Percentiles rank a stretch among this genome's conserved stretches.
phyloP scores from a whole-genome alignment of 139 green algal genomes.

The Chlorella sp. region DNA sequence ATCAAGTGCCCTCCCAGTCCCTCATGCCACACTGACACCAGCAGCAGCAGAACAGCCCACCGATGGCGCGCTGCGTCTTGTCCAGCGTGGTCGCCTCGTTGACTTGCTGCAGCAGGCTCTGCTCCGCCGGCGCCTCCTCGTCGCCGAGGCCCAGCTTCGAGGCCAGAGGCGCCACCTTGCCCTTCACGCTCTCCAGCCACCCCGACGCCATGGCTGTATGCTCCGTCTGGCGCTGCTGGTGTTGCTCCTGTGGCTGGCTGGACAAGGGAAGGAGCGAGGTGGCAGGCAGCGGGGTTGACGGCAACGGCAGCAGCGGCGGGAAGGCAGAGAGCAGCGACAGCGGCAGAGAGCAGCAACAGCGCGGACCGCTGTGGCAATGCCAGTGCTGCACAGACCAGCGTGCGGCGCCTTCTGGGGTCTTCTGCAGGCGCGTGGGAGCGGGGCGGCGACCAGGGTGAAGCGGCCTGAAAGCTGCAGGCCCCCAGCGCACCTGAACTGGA shows the following conservation, averaged over 20 bases:
- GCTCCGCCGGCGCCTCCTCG: constrained; percentile 42
- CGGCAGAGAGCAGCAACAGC: not conserved
- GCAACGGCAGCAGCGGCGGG: not conserved
- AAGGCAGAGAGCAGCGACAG: not conserved
- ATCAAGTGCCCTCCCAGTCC: no score
- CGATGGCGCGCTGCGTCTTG: constrained; percentile 40
- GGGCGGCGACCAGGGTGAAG: no score
- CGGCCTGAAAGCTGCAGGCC: no score
- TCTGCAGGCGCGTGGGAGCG: no score
- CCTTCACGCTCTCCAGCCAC: constrained; percentile 44
- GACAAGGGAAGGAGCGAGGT: not conserved
- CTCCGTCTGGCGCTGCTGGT: no score
- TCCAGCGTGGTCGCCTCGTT: constrained; percentile 66
- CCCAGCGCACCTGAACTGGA: no score
- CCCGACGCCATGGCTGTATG: constrained; percentile 5
- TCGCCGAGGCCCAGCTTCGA: constrained; percentile 33
- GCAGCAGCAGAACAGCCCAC: not conserved
- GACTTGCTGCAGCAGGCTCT: constrained; percentile 61
- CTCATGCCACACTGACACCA: no score
- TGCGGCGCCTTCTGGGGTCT: no score
- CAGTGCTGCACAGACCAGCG: no score
- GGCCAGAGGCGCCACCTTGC: no score
- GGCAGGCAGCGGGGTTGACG: not conserved
- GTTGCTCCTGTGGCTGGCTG: not conserved
- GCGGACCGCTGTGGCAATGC: not conserved